phyloP scores from a whole-genome alignment of 495 filamentous ascomycete genomes.

The Xylona heveae region DNA sequence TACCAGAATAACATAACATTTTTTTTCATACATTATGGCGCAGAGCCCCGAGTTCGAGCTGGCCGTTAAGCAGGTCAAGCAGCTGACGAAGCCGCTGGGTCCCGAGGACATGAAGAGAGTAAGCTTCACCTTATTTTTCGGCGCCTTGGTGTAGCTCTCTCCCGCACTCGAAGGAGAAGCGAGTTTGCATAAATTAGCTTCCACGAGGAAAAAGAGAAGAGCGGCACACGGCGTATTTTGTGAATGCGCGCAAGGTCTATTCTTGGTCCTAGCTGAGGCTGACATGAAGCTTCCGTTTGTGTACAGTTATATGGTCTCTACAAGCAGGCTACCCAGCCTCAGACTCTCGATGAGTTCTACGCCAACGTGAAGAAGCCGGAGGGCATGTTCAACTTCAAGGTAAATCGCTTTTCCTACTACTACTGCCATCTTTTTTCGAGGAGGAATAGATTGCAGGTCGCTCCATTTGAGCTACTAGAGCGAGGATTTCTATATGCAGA shows the following conservation, averaged over 20 bases:
- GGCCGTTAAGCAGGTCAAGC: no score
- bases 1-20: no score
- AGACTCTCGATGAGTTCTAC: slow-evolving; percentile 16
- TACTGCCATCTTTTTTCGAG: background rate
- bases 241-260: background rate
- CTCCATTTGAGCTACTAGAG: slow-evolving; percentile 1
- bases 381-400: slow-evolving; percentile 32
- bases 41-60: no score
- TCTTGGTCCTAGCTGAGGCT: background rate
- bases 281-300: slow-evolving; percentile 5
- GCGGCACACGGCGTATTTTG: background rate
- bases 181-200: background rate
- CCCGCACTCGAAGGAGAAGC: background rate
- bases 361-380: no score
- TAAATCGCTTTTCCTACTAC: slow-evolving; percentile 10
- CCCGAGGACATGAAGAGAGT: no score
- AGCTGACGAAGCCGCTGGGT: no score
- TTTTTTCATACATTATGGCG: no score
- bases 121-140: background rate
- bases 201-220: no score
- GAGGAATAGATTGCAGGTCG: slow-evolving; percentile 2
- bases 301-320: slow-evolving; percentile 28
- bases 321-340: slow-evolving; percentile 31
- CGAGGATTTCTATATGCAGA: slow-evolving; percentile 2
- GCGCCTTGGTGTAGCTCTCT: background rate